A percentile compares a stretch with the other conserved stretches of the same genome.
Evolutionary conservation across 768 basidiomycete species (phyloP).

Genomic region (Lactarius indigo): DNA sequence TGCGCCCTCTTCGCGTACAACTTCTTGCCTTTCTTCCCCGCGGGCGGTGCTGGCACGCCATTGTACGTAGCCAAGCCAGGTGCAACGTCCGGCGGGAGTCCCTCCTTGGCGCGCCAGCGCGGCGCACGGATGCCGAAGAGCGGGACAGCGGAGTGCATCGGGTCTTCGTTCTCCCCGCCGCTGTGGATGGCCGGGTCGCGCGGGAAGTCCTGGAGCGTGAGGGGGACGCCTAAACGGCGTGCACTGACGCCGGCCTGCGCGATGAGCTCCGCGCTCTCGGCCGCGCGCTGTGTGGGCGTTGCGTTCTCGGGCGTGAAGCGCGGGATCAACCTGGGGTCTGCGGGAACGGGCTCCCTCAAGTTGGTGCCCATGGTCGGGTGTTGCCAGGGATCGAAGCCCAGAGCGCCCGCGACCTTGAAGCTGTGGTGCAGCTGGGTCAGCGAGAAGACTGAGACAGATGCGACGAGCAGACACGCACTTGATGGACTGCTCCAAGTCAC

Average conservation of each 20-base stretch:
- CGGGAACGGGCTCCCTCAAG: conserved; percentile 21
- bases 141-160: conserved; percentile 5
- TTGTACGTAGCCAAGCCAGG: conserved; percentile 1
- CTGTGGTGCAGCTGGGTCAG: conserved; percentile 5
- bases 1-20: neutral
- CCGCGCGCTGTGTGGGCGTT: conserved; percentile 1
- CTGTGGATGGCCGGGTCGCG: neutral
- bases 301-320: neutral
- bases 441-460: neutral
- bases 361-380: conserved; percentile 19
- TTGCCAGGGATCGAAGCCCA: conserved; percentile 10
- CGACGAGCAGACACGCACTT: conserved; percentile 1
- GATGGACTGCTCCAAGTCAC: conserved; percentile 20
- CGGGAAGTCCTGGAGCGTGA: conserved; percentile 17
- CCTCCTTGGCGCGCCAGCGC: conserved; percentile 14
- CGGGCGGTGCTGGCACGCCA: neutral
- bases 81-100: neutral
- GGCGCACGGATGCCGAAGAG: conserved; percentile 9
- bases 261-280: conserved; percentile 11
- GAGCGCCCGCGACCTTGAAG: conserved; percentile 11
- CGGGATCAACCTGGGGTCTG: conserved; percentile 10
- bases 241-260: conserved; percentile 16
- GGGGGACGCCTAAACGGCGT: conserved; percentile 7
- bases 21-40: neutral
- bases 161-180: neutral